Evolutionary conservation across 768 basidiomycete genomes (phyloP), one percentile per base, ranked within the genome.

Genomic region (Rhodosporidiobolus odoratus): DNA sequence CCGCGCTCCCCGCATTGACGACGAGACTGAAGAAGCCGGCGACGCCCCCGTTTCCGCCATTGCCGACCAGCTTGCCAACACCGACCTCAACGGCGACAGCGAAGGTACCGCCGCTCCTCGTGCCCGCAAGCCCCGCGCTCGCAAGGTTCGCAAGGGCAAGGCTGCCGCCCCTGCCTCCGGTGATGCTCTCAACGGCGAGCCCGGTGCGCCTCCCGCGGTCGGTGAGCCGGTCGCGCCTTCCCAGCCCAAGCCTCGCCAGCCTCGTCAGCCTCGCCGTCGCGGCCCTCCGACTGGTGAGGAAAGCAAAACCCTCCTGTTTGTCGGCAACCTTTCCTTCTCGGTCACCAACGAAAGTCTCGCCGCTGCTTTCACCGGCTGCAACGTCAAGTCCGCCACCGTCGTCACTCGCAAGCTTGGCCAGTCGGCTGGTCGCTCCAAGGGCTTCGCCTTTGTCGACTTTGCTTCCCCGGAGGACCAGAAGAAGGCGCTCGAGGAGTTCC

Each of bases 401-500:
- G 91, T 97, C 76, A 87, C 88, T 79, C 85, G 88, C 78, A 86
- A 88, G 77, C 91, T 86, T 84, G 91, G 91, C 6, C 85, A 86
- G 52, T 88, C 89, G 78, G 86, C 89, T 80, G 74, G 74, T 32
- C 89, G 87, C 81, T 91, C 89, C 85, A 95, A 95, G 82, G 95
- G 95, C 66, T 98, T 94, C 80, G 95, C 92, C 62, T 99, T 99
- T 78, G 95, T 99, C 78, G 94, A 98, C 76, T 91, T 96, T 72
- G 91, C 89, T 71, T 83, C 83, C 75, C 88, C 92, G 80, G 89
- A 87, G 76, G 87, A 93, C 81, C 95, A 99, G 83, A 80, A 88
- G 80, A 92, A 92, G 83, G 95, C 92, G 62, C 89, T 99, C 72
- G 86, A 86, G 66, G 86, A 86, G 74, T 85, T 93, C 72, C 85